Evolutionary conservation across 208 protist genomes (phyloP).

Genomic region (Acanthamoeba culbertsoni): DNA sequence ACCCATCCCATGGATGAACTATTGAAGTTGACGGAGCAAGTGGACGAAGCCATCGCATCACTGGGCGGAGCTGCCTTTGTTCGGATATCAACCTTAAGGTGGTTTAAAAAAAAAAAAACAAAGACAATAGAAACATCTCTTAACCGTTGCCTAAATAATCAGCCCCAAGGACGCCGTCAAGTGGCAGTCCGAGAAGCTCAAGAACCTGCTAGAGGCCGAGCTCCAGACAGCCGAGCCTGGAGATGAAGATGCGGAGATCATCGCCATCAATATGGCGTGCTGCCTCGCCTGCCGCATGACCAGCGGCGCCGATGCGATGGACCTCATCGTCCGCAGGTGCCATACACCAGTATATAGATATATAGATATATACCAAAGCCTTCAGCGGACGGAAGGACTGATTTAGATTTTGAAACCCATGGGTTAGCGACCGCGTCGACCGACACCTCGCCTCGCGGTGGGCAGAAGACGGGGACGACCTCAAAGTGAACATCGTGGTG

Average conservation of each 20-base stretch:
- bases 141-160: neutral
- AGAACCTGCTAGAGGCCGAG: neutral
- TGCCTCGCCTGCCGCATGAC: neutral
- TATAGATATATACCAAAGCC: no score
- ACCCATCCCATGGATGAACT: neutral
- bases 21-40: neutral
- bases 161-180: constrained; percentile 3
- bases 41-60: neutral
- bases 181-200: constrained; percentile 28
- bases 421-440: neutral
- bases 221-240: neutral
- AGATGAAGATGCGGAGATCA: constrained; percentile 15
- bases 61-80: neutral
- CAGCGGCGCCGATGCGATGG: neutral
- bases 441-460: neutral
- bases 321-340: neutral
- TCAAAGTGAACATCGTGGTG: neutral
- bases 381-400: neutral
- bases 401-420: neutral
- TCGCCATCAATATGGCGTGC: constrained; percentile 24
- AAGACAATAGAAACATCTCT: neutral
- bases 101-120: no score
- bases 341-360: neutral
- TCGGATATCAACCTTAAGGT: neutral
- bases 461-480: neutral